These are phyloP conservation scores for Ampelocalamus luodianensis DNA, from an alignment of 176 grass and related monocot genomes.

Conservation along the genomic window DNA sequence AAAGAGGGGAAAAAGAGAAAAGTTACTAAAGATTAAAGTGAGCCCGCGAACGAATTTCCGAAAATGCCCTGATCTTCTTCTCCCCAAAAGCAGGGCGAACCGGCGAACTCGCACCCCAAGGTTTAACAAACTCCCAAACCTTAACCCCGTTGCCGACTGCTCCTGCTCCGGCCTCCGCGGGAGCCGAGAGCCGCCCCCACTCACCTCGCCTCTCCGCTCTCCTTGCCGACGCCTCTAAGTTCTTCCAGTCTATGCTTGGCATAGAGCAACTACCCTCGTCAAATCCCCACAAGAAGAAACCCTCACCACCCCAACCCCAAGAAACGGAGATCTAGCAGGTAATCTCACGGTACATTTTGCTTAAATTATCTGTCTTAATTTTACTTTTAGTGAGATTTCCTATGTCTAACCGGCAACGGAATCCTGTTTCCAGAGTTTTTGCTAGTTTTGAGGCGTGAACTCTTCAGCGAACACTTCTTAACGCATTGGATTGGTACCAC, in stretches of 20 bases:
- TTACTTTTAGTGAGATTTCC: not conserved
- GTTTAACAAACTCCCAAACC: not conserved
- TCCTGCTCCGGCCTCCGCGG: not conserved
- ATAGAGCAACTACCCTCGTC: no score
- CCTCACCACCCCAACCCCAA: not conserved
- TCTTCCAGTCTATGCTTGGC: not conserved
- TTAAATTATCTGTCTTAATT: not conserved
- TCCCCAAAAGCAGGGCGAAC: not conserved
- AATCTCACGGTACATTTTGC: not conserved
- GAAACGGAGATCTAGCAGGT: not conserved
- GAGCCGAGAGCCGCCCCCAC: not conserved
- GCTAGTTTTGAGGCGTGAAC: not conserved
- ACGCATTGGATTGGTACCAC: not conserved
- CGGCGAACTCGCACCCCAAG: not conserved
- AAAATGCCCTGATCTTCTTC: no score
- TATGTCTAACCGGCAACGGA: not conserved
- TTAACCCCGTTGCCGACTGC: not conserved
- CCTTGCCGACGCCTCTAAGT: not conserved
- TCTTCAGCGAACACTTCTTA: not conserved
- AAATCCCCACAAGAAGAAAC: not conserved
- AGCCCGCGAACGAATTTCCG: not conserved
- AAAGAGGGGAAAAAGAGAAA: conserved; percentile 19
- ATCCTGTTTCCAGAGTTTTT: not conserved
- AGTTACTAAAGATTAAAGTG: not conserved
- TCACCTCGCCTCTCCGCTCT: not conserved